A percentile compares a stretch with the other conserved stretches of the same genome.
These are phyloP conservation scores for Carnegiea gigantea DNA, from an alignment of 179 eudicot genomes.

Conservation along the genomic window DNA sequence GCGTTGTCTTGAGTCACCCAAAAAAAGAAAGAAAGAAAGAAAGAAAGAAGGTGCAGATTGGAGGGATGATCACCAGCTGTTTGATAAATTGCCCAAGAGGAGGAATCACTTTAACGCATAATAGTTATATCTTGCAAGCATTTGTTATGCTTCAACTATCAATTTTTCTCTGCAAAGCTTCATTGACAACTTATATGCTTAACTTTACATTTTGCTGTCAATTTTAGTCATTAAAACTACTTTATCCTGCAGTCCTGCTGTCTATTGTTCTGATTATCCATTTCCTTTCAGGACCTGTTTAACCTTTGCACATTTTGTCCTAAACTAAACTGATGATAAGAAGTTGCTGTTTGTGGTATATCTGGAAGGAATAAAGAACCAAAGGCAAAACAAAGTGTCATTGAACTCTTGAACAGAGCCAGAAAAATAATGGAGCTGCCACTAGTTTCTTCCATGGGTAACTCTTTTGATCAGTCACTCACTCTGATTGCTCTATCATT, in stretches of 20 bases:
- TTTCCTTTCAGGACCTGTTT: neutral
- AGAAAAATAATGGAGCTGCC: neutral
- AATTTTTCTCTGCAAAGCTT: neutral
- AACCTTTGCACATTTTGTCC: neutral
- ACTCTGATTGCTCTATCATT: neutral
- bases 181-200: neutral
- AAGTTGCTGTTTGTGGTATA: neutral
- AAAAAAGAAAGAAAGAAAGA: no score
- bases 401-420: neutral
- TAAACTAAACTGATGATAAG: neutral
- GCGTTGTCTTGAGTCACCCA: neutral
- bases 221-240: neutral
- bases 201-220: neutral
- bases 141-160: neutral
- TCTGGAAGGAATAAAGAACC: neutral
- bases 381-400: neutral
- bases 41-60: neutral
- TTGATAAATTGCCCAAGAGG: neutral
- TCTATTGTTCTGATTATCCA: neutral
- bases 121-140: slow-evolving; percentile 4
- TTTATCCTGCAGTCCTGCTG: neutral
- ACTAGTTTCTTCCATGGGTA: slow-evolving; percentile 9
- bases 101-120: neutral
- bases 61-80: neutral
- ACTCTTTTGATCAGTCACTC: slow-evolving; percentile 9